Conservation (phyloP, 2,329 filamentous ascomycete species). For the Leptoxyphium fumago region DNA sequence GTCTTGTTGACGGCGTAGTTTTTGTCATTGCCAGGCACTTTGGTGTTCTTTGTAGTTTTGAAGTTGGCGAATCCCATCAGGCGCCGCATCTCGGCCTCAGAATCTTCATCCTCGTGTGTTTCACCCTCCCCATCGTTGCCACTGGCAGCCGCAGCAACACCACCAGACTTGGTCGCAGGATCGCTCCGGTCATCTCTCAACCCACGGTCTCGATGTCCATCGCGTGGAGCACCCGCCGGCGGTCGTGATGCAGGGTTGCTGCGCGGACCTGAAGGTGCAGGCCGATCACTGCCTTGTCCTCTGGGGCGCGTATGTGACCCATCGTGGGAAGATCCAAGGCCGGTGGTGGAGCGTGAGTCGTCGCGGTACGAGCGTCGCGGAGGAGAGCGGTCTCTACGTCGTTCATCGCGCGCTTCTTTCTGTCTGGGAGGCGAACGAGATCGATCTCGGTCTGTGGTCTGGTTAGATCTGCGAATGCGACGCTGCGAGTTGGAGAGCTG, state of each 20-base stretch:
- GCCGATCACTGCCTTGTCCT: background rate
- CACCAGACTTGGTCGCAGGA: conserved; percentile 1
- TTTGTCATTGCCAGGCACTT: conserved; percentile 70
- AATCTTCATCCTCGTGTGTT: conserved; percentile 36
- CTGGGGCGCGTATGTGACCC: background rate
- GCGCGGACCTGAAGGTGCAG: background rate
- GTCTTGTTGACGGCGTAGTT: conserved; percentile 72
- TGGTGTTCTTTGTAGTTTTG: conserved; percentile 72
- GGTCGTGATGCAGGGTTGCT: conserved; percentile 8
- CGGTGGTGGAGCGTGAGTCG: conserved; percentile 1
- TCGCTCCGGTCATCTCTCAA: background rate
- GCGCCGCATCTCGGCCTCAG: conserved; percentile 58
- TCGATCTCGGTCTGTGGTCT: conserved; percentile 12
- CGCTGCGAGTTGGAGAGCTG: background rate
- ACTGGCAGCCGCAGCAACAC: conserved; percentile 1
- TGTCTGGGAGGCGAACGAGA: conserved; percentile 15
- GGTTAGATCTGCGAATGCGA: conserved; percentile 4
- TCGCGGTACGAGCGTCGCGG: conserved; percentile 6
- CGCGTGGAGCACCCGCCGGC: conserved; percentile 6
- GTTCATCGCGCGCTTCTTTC: conserved; percentile 15
- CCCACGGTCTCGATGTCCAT: background rate
- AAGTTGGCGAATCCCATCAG: conserved; percentile 88
- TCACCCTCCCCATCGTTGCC: conserved; percentile 7
- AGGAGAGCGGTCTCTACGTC: conserved; percentile 16
- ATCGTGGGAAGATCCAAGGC: conserved; percentile 1